Evolutionary conservation across 2,329 filamentous ascomycete genomes (phyloP).

Genomic region (Botrytis squamosa): DNA sequence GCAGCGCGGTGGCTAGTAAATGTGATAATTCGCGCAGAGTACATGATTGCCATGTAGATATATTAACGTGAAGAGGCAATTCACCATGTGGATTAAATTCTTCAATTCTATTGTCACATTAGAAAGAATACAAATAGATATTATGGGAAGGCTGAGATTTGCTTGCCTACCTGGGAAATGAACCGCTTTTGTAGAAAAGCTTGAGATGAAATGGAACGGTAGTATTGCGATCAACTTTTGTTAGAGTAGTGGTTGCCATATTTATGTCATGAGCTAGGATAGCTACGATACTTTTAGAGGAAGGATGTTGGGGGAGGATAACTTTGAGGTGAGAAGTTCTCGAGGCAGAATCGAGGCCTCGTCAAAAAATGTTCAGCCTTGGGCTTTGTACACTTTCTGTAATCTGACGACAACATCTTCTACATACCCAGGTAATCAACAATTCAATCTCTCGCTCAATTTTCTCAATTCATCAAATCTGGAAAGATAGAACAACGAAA

Average conservation of each 20-base stretch:
- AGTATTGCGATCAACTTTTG: constrained; percentile 62
- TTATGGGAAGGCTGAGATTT: constrained; percentile 30
- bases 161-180: constrained; percentile 68
- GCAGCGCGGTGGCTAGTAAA: constrained; percentile 68
- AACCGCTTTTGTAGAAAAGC: constrained; percentile 75
- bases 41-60: constrained; percentile 85
- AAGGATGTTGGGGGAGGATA: constrained; percentile 22
- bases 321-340: constrained; percentile 19
- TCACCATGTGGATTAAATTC: constrained; percentile 60
- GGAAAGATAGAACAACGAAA: background rate
- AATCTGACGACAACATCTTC: background rate
- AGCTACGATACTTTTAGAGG: background rate
- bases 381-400: constrained; percentile 7
- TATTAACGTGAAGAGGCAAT: constrained; percentile 67
- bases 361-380: constrained; percentile 21
- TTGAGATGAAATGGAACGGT: constrained; percentile 82
- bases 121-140: background rate
- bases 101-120: constrained; percentile 53
- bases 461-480: background rate
- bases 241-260: constrained; percentile 37
- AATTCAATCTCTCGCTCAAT: background rate
- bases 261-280: background rate
- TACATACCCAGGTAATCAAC: background rate
- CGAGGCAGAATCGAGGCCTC: constrained; percentile 24
- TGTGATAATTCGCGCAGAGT: constrained; percentile 78